Evolutionary conservation across 2,329 filamentous ascomycete genomes (phyloP).

Genomic region (Colletotrichum australisinense): DNA sequence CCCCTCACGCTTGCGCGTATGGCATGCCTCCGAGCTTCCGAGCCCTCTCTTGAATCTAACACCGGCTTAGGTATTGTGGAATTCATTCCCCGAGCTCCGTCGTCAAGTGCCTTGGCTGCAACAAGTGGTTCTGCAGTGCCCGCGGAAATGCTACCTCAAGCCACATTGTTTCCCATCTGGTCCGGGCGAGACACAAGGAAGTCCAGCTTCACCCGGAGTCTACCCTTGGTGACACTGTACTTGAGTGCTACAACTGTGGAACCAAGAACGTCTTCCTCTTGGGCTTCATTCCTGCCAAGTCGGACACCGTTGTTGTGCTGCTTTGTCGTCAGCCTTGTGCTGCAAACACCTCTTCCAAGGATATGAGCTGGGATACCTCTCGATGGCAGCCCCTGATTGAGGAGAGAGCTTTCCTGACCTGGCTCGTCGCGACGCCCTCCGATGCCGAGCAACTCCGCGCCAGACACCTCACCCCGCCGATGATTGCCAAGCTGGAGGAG

Average conservation of each 20-base stretch:
- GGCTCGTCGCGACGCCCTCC: conserved; percentile 89
- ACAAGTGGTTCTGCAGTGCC: conserved; percentile 99
- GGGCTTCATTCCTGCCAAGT: conserved; percentile 98
- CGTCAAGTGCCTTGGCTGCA: conserved; percentile 95
- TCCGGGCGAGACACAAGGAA: conserved; percentile 97
- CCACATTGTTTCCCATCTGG: conserved; percentile 98
- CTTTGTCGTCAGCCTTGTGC: conserved; percentile 97
- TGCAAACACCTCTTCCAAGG: conserved; percentile 93
- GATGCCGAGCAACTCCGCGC: conserved; percentile 97
- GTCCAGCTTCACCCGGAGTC: conserved; percentile 96
- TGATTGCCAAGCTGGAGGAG: conserved; percentile 96
- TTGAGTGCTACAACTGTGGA: conserved; percentile 99
- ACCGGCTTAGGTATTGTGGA: conserved; percentile 82
- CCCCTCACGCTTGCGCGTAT: conserved; percentile 95
- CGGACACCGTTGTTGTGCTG: conserved; percentile 96
- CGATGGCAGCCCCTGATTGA: conserved; percentile 98
- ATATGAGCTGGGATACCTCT: conserved; percentile 99
- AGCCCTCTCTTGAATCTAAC: conserved; percentile 5
- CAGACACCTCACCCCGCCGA: conserved; percentile 90
- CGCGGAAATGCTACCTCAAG: conserved; percentile 96
- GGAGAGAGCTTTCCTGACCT: conserved; percentile 92
- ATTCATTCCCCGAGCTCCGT: conserved; percentile 96
- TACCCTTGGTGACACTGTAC: conserved; percentile 91
- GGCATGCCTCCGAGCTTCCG: conserved; percentile 48
- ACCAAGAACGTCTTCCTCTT: conserved; percentile 99